Evolutionary conservation across 805 yeast genomes (phyloP), one percentile per base, ranked within the genome.

Genomic region (Kodamaea fukazawae): DNA sequence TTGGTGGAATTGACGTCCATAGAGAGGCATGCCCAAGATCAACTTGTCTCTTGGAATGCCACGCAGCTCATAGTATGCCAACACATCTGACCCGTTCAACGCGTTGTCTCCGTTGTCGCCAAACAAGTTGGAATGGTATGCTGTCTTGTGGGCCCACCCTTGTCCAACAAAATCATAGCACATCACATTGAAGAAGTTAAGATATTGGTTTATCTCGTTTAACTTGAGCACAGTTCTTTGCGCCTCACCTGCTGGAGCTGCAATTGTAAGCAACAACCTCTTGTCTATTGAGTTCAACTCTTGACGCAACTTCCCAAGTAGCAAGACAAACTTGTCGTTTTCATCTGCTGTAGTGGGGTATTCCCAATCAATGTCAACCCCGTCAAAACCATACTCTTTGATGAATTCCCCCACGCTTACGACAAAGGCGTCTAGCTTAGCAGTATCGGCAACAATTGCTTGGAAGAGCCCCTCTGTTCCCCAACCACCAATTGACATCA

Each of bases 341-440:
- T 85, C 81, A 0, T 56, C 53, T 3, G 55, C 51, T 30, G 58
- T 67, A 6, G 60, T 55, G 0, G 96, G 96, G 53, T 81, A 91
- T 60, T 91, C 99, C 96, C 96, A 91, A 62, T 91, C 99, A 20
- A 91, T 64, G 59, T 93, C 98, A 33, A 91, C 65, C 0, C 99
- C 98, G 58, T 93, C 97, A 53, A 93, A 81, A 0, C 84, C 82
- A 54, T 77, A 75, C 32, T 70, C 60, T 2, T 59, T 41, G 57
- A 87, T 67, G 16, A 76, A 58, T 0, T 60, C 57, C 0, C 76
- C 65, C 1, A 80, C 64, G 0, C 83, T 68, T 1, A 53, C 36
- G 2, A 79, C 74, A 57, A 90, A 86, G 0, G 31, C 55, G 1
- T 56, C 53, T 6, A 81, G 45, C 15, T 60, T 58, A 2, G 23